These are phyloP conservation scores for Phytophthora litchii DNA, from an alignment of 352 stramenopile species.

Conservation along the genomic window DNA sequence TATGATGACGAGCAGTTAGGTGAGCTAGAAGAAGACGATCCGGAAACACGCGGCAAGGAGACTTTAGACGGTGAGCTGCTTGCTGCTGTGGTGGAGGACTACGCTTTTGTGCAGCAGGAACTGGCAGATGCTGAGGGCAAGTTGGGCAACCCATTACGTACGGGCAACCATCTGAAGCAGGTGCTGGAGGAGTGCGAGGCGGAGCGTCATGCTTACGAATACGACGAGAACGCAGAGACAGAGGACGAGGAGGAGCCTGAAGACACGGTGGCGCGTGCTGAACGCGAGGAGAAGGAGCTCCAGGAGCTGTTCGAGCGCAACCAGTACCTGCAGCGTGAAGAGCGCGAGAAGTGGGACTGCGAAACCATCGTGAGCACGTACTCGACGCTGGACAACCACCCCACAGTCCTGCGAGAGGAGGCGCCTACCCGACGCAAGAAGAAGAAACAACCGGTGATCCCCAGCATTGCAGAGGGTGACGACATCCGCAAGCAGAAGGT, in stretches of 20 bases:
- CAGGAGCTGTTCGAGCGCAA: constrained; percentile 62
- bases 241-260: constrained; percentile 55
- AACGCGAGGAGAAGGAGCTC: constrained; percentile 46
- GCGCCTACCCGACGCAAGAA: constrained; percentile 76
- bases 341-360: constrained; percentile 93
- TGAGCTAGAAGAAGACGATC: constrained; percentile 79
- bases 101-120: constrained; percentile 69
- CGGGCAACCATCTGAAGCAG: constrained; percentile 71
- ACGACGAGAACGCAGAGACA: constrained; percentile 45
- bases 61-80: constrained; percentile 74
- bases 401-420: constrained; percentile 89
- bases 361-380: constrained; percentile 99
- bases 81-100: constrained; percentile 78
- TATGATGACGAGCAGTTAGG: constrained; percentile 83
- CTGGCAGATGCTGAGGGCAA: constrained; percentile 79
- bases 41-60: constrained; percentile 71
- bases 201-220: constrained; percentile 63
- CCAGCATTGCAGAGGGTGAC: constrained; percentile 28
- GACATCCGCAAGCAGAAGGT: constrained; percentile 68
- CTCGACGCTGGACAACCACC: constrained; percentile 98
- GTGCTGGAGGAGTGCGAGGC: constrained; percentile 76
- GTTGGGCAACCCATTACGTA: constrained; percentile 72
- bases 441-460: constrained; percentile 53
- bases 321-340: constrained; percentile 65
- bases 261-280: constrained; percentile 29